Conservation (phyloP, 108 stramenopile genomes). For the Cyclotella kingstonii region DNA sequence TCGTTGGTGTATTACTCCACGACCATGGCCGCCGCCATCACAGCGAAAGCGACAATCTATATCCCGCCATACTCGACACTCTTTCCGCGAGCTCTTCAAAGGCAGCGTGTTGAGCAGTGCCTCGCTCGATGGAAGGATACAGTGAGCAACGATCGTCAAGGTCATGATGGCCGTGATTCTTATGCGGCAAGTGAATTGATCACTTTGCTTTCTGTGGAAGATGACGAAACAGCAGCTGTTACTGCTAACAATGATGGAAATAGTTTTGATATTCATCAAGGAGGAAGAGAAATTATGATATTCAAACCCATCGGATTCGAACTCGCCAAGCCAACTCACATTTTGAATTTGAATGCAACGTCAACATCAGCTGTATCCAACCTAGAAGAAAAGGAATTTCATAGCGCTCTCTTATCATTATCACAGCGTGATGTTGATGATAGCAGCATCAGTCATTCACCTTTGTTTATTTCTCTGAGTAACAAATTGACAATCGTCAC, state of each 20-base stretch:
- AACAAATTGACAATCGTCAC: slow-evolving; percentile 40
- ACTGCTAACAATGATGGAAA: not conserved
- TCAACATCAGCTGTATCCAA: slow-evolving; percentile 25
- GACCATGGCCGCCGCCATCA: no score
- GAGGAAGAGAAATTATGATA: not conserved
- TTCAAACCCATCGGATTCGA: not conserved
- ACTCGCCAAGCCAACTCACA: slow-evolving; percentile 15
- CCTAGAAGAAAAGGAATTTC: slow-evolving; percentile 20
- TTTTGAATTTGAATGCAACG: slow-evolving; percentile 8
- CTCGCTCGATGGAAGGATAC: not conserved
- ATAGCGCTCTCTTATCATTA: no score
- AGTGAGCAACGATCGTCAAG: not conserved
- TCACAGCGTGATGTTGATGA: no score
- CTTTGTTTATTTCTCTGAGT: slow-evolving; percentile 30
- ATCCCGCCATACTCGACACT: not conserved
- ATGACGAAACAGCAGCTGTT: not conserved
- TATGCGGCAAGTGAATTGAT: slow-evolving; percentile 14
- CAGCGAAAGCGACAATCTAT: no score
- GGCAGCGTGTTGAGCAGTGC: not conserved
- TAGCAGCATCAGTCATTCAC: no score
- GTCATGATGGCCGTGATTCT: not conserved
- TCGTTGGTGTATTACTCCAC: no score
- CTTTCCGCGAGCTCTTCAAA: not conserved
- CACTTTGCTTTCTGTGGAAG: no score
- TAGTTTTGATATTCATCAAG: not conserved